phyloP scores from a whole-genome alignment of 192 early-diverging fungal genomes.

The Lobosporangium transversale region DNA sequence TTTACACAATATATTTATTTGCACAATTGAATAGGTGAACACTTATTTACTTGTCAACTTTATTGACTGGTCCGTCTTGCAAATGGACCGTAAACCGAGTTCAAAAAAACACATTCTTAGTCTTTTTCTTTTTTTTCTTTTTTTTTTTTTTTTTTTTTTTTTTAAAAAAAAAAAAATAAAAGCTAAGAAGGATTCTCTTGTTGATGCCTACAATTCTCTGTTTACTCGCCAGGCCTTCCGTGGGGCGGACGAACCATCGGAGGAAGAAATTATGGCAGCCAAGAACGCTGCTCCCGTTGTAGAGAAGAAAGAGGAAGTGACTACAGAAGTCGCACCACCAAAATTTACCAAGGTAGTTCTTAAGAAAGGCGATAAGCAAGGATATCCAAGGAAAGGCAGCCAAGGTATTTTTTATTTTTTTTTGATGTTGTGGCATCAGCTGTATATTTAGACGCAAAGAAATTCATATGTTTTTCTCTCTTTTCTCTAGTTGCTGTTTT shows the following conservation, averaged over 20 bases:
- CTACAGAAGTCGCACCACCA: conserved; percentile 53
- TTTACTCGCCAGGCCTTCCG: conserved; percentile 70
- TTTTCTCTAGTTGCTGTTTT: conserved; percentile 46
- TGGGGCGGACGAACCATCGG: conserved; percentile 49
- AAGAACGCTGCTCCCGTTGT: conserved; percentile 49
- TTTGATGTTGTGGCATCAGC: not conserved
- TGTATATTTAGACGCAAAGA: not conserved
- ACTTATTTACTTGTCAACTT: no score
- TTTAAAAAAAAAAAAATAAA: no score
- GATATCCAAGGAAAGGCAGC: conserved; percentile 73
- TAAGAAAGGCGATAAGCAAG: conserved; percentile 71
- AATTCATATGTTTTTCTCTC: conserved; percentile 1
- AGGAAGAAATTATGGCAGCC: conserved; percentile 36
- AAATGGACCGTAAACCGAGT: no score
- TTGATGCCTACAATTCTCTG: conserved; percentile 69
- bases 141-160: no score
- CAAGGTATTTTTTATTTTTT: conserved; percentile 53
- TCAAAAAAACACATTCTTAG: no score
- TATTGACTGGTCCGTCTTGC: no score
- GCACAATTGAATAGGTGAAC: no score
- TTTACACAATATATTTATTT: no score
- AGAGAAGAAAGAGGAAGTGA: conserved; percentile 37
- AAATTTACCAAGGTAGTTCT: conserved; percentile 73
- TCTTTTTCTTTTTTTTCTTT: no score
- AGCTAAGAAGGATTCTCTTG: conserved; percentile 69